Conservation (phyloP, 176 grass and related monocot genomes). For the Zoysia japonica region DNA sequence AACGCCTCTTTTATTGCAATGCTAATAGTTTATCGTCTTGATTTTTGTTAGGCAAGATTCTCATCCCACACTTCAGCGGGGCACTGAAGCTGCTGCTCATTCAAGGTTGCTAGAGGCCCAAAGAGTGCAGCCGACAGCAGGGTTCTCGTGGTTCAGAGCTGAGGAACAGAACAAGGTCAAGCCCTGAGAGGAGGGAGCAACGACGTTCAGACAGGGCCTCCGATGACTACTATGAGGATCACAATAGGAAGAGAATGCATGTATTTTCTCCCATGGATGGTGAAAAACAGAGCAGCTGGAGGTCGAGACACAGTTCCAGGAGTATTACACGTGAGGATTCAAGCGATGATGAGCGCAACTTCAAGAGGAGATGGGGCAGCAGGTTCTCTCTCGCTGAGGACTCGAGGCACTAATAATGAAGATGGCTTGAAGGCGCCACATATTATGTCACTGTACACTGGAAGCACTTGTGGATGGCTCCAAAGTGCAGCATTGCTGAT, state of each 20-base stretch:
- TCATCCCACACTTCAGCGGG: not conserved
- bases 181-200: conserved; percentile 19
- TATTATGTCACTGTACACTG: no score
- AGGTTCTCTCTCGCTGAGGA: conserved; percentile 8
- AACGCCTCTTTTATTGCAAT: not conserved
- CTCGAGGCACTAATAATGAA: conserved; percentile 12
- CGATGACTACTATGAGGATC: conserved; percentile 12
- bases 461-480: no score
- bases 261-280: conserved; percentile 11
- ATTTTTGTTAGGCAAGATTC: conserved; percentile 32
- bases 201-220: conserved; percentile 13
- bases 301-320: conserved; percentile 38
- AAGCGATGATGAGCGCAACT: conserved; percentile 51
- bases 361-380: conserved; percentile 52
- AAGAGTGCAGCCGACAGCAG: conserved; percentile 6
- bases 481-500: conserved; percentile 3
- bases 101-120: conserved; percentile 23
- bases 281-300: conserved; percentile 9
- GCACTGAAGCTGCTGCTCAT: not conserved
- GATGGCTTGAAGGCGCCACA: not conserved
- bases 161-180: conserved; percentile 23
- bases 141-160: conserved; percentile 20
- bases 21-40: not conserved
- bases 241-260: conserved; percentile 31
- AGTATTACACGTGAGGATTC: conserved; percentile 31